Evolutionary conservation across 306 rosid species (phyloP).

Genomic region (Fagus crenata): DNA sequence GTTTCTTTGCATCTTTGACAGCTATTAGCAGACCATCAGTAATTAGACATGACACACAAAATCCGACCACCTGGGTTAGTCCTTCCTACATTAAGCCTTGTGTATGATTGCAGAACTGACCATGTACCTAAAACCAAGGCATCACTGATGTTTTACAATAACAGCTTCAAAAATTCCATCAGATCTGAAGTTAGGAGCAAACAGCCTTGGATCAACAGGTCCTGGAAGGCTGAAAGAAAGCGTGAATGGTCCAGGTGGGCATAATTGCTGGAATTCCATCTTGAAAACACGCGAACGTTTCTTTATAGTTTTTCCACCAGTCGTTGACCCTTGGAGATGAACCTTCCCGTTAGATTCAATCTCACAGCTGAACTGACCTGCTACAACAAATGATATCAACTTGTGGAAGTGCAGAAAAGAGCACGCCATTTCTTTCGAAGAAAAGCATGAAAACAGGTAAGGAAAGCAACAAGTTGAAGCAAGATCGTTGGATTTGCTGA

Average conservation of each 20-base stretch:
- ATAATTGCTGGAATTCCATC: slow-evolving; percentile 51
- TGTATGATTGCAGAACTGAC: too few species aligned
- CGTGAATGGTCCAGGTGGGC: slow-evolving; percentile 71
- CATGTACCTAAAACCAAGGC: not conserved
- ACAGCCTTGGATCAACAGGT: slow-evolving; percentile 78
- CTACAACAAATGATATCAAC: slow-evolving; percentile 19
- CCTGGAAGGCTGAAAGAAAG: slow-evolving; percentile 75
- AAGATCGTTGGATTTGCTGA: slow-evolving; percentile 4
- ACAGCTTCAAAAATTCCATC: slow-evolving; percentile 78
- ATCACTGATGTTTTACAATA: slow-evolving; percentile 43
- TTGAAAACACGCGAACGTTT: slow-evolving; percentile 54
- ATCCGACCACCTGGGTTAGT: not conserved
- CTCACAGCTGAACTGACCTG: slow-evolving; percentile 68
- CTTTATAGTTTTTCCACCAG: slow-evolving; percentile 54
- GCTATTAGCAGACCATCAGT: not conserved
- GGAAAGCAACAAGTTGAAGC: not conserved
- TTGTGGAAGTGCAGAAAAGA: not conserved
- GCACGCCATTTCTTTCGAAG: not conserved
- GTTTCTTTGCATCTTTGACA: not conserved
- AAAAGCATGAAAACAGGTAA: slow-evolving; percentile 19
- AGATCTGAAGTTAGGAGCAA: slow-evolving; percentile 61
- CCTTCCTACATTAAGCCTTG: not conserved
- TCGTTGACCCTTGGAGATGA: slow-evolving; percentile 50
- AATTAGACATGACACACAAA: not conserved
- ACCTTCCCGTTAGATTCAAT: slow-evolving; percentile 69